These are phyloP conservation scores for Podospora australis DNA, from an alignment of 495 filamentous ascomycete genomes.

Conservation along the genomic window DNA sequence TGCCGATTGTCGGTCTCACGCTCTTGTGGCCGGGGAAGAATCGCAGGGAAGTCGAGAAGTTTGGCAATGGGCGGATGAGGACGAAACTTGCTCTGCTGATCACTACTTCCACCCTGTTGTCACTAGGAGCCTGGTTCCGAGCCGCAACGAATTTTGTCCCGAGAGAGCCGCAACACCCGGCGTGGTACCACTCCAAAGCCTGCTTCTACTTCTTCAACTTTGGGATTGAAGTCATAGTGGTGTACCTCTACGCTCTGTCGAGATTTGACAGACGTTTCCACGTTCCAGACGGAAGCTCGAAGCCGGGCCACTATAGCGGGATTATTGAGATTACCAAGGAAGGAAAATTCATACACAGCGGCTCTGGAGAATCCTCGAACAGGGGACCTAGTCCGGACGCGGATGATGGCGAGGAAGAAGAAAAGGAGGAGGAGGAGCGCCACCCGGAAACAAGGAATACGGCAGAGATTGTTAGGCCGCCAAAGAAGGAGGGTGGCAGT, in stretches of 20 bases:
- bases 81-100: conserved; percentile 61
- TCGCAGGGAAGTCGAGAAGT: conserved; percentile 46
- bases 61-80: conserved; percentile 61
- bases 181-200: conserved; percentile 61
- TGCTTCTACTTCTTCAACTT: conserved; percentile 81
- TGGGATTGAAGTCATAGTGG: conserved; percentile 60
- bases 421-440: neutral
- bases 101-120: conserved; percentile 48
- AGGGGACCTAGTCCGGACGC: no score
- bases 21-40: conserved; percentile 39
- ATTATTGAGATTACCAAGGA: neutral
- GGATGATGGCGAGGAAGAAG: neutral
- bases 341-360: neutral
- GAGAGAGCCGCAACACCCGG: conserved; percentile 48
- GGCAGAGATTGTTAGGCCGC: no score
- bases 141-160: conserved; percentile 51
- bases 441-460: no score
- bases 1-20: conserved; percentile 32
- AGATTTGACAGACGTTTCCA: conserved; percentile 70
- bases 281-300: conserved; percentile 49
- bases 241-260: conserved; percentile 54
- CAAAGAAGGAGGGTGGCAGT: no score
- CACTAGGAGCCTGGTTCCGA: conserved; percentile 66
- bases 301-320: conserved; percentile 33
- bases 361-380: no score